Percentiles rank a stretch among this genome's conserved stretches.
phyloP scores from a whole-genome alignment of 768 basidiomycete species.

The Gelatoporia subvermispora region DNA sequence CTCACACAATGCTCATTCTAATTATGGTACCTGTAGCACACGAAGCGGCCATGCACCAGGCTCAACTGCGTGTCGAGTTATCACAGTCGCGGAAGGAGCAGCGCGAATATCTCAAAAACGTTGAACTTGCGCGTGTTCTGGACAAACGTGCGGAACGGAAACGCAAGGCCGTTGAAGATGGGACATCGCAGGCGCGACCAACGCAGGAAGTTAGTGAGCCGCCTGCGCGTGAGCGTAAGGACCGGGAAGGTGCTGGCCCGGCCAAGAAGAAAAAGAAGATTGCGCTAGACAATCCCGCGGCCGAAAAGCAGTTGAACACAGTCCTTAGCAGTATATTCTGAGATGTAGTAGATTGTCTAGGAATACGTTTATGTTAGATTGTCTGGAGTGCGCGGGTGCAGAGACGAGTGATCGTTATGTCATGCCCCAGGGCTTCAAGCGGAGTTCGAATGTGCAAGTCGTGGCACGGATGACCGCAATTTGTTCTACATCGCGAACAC shows the following conservation, averaged over 20 bases:
- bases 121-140: constrained; percentile 84
- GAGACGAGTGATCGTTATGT: not conserved
- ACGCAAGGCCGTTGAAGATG: constrained; percentile 15
- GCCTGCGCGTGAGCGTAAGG: not conserved
- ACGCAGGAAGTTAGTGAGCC: not conserved
- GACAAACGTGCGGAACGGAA: constrained; percentile 72
- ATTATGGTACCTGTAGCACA: constrained; percentile 53
- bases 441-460: constrained; percentile 36
- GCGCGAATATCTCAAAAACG: constrained; percentile 87
- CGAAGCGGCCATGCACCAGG: constrained; percentile 83
- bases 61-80: constrained; percentile 88
- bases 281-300: constrained; percentile 9
- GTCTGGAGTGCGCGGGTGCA: constrained; percentile 11
- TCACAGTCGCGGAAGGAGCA: constrained; percentile 86
- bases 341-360: not conserved
- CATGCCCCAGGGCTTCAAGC: constrained; percentile 18
- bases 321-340: constrained; percentile 54
- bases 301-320: constrained; percentile 30
- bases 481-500: constrained; percentile 62
- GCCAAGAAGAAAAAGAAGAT: constrained; percentile 16
- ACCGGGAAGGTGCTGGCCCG: not conserved
- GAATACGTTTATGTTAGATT: constrained; percentile 7
- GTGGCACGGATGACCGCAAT: constrained; percentile 11
- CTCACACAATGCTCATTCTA: not conserved
- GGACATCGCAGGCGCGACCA: not conserved